phyloP scores from a whole-genome alignment of 2,329 filamentous ascomycete species.

The Nemania abortiva region DNA sequence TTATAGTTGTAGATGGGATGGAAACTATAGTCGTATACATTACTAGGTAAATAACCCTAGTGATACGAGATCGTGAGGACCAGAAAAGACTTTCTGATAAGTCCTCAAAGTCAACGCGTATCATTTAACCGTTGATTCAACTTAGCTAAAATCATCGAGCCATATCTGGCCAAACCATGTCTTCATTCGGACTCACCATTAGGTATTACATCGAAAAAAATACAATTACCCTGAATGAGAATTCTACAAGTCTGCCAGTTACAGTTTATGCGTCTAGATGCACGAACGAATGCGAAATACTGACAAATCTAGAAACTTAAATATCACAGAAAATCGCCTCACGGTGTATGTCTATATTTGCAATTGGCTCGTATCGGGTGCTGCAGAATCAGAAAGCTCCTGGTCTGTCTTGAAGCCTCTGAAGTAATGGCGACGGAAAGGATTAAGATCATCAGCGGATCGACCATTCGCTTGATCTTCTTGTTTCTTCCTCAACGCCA shows the following conservation, averaged over 20 bases:
- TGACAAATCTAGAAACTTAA: background rate
- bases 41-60: background rate
- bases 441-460: conserved; percentile 70
- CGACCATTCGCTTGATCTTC: conserved; percentile 56
- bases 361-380: conserved; percentile 18
- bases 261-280: background rate
- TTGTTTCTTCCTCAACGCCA: conserved; percentile 53
- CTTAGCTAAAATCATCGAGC: background rate
- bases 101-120: background rate
- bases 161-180: background rate
- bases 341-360: conserved; percentile 21
- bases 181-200: too few relatives aligned
- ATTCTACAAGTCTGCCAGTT: background rate
- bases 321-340: background rate
- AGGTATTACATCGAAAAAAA: too few relatives aligned
- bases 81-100: background rate
- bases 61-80: background rate
- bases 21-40: background rate
- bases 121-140: background rate
- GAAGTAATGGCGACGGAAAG: conserved; percentile 71
- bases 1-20: too few relatives aligned
- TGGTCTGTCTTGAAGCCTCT: conserved; percentile 61
- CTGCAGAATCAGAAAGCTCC: conserved; percentile 28
- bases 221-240: background rate
- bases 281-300: conserved; percentile 1